phyloP scores from a whole-genome alignment of 2,329 filamentous ascomycete genomes.

The Penicillium psychrosexuale region DNA sequence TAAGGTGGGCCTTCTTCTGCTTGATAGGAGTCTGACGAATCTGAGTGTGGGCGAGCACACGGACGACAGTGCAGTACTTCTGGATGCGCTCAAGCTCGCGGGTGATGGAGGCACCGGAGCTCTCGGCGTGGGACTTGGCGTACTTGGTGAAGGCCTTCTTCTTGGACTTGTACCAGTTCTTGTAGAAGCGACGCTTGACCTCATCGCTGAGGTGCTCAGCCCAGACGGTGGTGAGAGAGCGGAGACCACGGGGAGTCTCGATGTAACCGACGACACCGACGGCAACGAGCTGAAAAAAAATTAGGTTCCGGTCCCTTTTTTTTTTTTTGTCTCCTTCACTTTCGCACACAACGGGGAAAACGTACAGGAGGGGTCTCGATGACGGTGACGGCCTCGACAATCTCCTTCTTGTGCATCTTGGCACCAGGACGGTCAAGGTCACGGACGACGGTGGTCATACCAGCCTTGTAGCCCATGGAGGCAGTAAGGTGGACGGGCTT shows the following conservation, averaged over 20 bases:
- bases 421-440: constrained; percentile 98
- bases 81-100: constrained; percentile 99
- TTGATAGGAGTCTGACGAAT: constrained; percentile 98
- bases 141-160: constrained; percentile 99
- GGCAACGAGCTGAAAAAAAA: constrained; percentile 80
- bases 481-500: constrained; percentile 99
- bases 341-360: constrained; percentile 25
- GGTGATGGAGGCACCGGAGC: constrained; percentile 82
- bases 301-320: constrained; percentile 18
- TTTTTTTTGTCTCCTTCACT: background rate
- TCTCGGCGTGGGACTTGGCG: constrained; percentile 99
- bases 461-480: constrained; percentile 99
- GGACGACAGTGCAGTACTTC: constrained; percentile 99
- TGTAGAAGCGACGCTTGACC: constrained; percentile 99
- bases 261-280: constrained; percentile 99
- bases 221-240: constrained; percentile 99
- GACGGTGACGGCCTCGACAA: constrained; percentile 83
- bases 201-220: constrained; percentile 98
- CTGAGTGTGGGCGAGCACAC: constrained; percentile 98
- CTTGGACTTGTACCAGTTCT: constrained; percentile 99
- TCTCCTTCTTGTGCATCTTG: constrained; percentile 99
- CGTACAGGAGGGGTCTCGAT: constrained; percentile 95
- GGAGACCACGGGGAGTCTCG: constrained; percentile 98
- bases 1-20: constrained; percentile 99
- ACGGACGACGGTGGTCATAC: constrained; percentile 99